Conservation (phyloP, 78 protist genomes). For the Pirum gemmata region DNA sequence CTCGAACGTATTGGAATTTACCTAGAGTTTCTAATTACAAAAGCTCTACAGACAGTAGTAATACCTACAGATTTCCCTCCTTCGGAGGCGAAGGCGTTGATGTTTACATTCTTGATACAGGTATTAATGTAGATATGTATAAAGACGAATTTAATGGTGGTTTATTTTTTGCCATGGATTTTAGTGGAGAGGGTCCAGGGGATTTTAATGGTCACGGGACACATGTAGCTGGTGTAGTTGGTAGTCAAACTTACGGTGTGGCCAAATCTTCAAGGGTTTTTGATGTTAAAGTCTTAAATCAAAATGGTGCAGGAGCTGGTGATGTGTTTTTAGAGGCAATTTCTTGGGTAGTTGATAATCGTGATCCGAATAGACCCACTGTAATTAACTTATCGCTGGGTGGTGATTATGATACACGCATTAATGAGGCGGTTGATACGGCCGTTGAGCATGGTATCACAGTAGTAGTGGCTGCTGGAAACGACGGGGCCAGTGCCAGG, state of each 20-base stretch:
- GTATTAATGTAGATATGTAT: too few species aligned
- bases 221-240: background rate
- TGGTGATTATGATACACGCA: background rate
- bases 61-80: too few species aligned
- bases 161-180: too few species aligned
- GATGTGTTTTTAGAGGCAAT: background rate
- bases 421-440: background rate
- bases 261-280: background rate
- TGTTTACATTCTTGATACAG: too few species aligned
- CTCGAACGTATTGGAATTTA: too few species aligned
- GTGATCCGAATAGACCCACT: background rate
- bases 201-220: too few species aligned
- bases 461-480: slow-evolving; percentile 4
- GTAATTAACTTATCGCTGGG: background rate
- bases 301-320: background rate
- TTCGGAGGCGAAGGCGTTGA: too few species aligned
- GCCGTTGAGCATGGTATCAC: background rate
- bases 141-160: too few species aligned
- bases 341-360: background rate
- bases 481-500: slow-evolving; percentile 30
- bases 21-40: too few species aligned
- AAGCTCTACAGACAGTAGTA: too few species aligned
- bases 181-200: too few species aligned
- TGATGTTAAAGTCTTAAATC: background rate
- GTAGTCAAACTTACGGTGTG: background rate